phyloP scores from a whole-genome alignment of 768 basidiomycete genomes.

The Termitomyces titanicus region DNA sequence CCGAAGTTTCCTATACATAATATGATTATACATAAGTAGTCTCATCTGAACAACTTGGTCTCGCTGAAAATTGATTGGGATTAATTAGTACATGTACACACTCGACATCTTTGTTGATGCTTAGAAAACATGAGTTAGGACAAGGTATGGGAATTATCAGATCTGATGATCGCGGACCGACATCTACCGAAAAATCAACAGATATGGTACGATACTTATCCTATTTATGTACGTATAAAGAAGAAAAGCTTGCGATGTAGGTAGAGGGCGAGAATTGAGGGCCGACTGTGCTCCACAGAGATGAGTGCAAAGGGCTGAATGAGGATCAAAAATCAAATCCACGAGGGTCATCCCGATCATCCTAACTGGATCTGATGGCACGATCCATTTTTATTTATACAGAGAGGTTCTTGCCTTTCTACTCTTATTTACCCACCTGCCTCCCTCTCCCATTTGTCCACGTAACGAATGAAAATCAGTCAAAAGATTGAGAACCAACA shows the following conservation, averaged over 20 bases:
- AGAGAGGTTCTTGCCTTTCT: slow-evolving; percentile 2
- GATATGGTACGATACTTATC: too few species aligned
- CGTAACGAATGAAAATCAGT: slow-evolving; percentile 80
- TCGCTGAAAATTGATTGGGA: not conserved
- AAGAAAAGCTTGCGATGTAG: not conserved
- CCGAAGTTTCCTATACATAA: not conserved
- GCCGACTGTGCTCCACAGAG: not conserved
- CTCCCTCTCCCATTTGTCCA: slow-evolving; percentile 8
- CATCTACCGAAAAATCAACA: not conserved
- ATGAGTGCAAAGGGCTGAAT: not conserved
- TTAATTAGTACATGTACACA: not conserved
- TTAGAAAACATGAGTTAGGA: too few species aligned
- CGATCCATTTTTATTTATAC: slow-evolving; percentile 18
- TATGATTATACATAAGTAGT: too few species aligned
- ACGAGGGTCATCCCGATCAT: slow-evolving; percentile 6
- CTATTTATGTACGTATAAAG: not conserved
- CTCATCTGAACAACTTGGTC: too few species aligned
- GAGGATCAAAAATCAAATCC: not conserved
- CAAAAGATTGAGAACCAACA: slow-evolving; percentile 87
- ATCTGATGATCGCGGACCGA: slow-evolving; percentile 9
- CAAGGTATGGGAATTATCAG: not conserved
- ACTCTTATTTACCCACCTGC: slow-evolving; percentile 8
- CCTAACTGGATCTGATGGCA: slow-evolving; percentile 17
- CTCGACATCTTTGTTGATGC: too few species aligned
- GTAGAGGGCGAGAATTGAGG: too few species aligned